Percentiles rank a stretch among this genome's conserved stretches.
phyloP scores from a whole-genome alignment of 2,329 filamentous ascomycete species.

The Aureobasidium pullulans region DNA sequence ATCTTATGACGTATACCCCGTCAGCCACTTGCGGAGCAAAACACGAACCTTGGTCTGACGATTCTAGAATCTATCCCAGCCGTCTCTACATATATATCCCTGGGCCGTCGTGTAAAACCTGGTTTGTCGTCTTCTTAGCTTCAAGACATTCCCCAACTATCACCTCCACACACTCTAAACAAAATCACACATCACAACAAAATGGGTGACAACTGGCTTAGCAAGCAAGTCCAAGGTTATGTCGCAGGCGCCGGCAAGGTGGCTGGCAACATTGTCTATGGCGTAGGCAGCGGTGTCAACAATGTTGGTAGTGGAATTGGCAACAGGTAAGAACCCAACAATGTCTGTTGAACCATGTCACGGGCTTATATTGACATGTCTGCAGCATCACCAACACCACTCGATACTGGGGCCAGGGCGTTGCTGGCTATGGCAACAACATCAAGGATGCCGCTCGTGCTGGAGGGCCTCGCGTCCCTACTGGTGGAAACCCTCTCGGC shows the following conservation, averaged over 20 bases:
- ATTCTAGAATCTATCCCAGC: conserved; percentile 4
- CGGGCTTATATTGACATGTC: neutral
- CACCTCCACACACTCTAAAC: neutral
- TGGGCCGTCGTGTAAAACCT: neutral
- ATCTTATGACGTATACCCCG: neutral
- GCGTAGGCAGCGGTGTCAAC: conserved; percentile 40
- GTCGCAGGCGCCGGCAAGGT: conserved; percentile 39
- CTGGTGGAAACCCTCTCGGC: conserved; percentile 41
- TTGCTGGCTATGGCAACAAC: conserved; percentile 43
- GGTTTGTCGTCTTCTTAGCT: neutral
- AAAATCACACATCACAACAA: neutral
- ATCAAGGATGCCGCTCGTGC: conserved; percentile 43
- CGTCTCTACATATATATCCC: neutral
- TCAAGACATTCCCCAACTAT: neutral
- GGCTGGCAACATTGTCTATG: conserved; percentile 35
- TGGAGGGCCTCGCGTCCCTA: conserved; percentile 35
- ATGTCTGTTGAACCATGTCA: neutral
- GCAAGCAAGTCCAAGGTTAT: conserved; percentile 35
- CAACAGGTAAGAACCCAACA: conserved; percentile 24
- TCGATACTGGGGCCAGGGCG: conserved; percentile 40
- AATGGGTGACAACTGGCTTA: conserved; percentile 38
- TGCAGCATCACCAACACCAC: conserved; percentile 37
- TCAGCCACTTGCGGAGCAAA: neutral
- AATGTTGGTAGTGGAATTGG: conserved; percentile 39
- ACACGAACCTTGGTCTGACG: conserved; percentile 1